Conservation (phyloP, 1,139 yeast species). For the Hanseniaspora sp. region DNA sequence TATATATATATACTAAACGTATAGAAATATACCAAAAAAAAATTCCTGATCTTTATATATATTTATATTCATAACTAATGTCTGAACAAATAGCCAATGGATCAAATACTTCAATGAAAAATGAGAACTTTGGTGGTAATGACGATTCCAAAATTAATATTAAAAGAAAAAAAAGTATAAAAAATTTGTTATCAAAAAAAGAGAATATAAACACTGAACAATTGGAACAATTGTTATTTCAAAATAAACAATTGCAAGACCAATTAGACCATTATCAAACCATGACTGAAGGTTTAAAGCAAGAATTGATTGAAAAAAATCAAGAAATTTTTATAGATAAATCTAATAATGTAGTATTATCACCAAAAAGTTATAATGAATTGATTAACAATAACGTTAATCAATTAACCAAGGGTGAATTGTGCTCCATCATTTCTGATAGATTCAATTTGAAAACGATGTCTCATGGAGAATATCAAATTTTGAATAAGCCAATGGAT, state of each 20-base stretch:
- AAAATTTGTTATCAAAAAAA: slow-evolving; percentile 7
- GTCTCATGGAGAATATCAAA: slow-evolving; percentile 23
- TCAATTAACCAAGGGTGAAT: slow-evolving; percentile 21
- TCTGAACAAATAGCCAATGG: not conserved
- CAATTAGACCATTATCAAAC: slow-evolving; percentile 17
- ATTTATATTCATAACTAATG: not conserved
- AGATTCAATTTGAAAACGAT: slow-evolving; percentile 24
- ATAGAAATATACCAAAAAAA: no score
- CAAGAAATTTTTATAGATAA: slow-evolving; percentile 10
- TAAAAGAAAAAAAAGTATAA: slow-evolving; percentile 9
- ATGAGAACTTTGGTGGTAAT: not conserved
- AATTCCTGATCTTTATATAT: no score
- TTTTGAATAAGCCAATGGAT: slow-evolving; percentile 22
- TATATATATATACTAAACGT: no score
- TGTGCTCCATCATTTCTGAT: slow-evolving; percentile 16
- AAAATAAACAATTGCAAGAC: slow-evolving; percentile 17
- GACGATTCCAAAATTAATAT: not conserved
- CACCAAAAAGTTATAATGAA: slow-evolving; percentile 17
- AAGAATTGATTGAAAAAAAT: slow-evolving; percentile 19
- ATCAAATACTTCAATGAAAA: not conserved
- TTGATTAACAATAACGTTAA: slow-evolving; percentile 18
- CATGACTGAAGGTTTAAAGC: slow-evolving; percentile 17
- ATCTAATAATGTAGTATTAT: slow-evolving; percentile 17
- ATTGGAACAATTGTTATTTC: slow-evolving; percentile 3
- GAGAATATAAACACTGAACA: slow-evolving; percentile 2